Evolutionary conservation across 257 asterid species (phyloP).

Genomic region (Primulina tabacum): DNA sequence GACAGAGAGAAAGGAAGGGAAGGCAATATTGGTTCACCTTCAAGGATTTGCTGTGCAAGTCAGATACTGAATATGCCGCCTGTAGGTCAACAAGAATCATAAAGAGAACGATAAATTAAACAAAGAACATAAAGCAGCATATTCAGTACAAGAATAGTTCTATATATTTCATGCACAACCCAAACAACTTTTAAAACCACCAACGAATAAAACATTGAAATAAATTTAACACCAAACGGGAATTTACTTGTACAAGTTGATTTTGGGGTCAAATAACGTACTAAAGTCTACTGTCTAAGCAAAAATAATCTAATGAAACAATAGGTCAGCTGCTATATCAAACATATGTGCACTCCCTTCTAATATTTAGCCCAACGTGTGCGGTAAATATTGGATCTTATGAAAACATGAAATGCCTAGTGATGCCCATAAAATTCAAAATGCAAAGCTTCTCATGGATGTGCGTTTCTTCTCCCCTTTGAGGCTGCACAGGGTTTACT

Average conservation of each 20-base stretch:
- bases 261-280: constrained; percentile 11
- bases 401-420: constrained; percentile 20
- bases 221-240: too few species aligned
- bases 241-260: too few species aligned
- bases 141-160: neutral
- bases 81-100: too few species aligned
- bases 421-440: constrained; percentile 29
- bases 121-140: constrained; percentile 36
- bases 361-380: constrained; percentile 20
- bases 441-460: constrained; percentile 24
- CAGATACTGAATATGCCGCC: too few species aligned
- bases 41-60: too few species aligned
- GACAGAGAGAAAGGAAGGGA: too few species aligned
- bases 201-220: neutral
- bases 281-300: constrained; percentile 16
- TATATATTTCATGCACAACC: neutral
- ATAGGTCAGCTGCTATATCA: constrained; percentile 33
- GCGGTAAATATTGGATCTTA: constrained; percentile 6
- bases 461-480: constrained; percentile 34
- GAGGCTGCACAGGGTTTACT: constrained; percentile 34
- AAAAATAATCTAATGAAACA: constrained; percentile 24
- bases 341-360: constrained; percentile 29
- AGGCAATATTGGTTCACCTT: too few species aligned
- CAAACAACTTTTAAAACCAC: neutral
- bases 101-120: too few species aligned